A percentile compares a stretch with the other conserved stretches of the same genome.
Conservation (phyloP, 805 yeast species). For the Candida glaebosa region DNA sequence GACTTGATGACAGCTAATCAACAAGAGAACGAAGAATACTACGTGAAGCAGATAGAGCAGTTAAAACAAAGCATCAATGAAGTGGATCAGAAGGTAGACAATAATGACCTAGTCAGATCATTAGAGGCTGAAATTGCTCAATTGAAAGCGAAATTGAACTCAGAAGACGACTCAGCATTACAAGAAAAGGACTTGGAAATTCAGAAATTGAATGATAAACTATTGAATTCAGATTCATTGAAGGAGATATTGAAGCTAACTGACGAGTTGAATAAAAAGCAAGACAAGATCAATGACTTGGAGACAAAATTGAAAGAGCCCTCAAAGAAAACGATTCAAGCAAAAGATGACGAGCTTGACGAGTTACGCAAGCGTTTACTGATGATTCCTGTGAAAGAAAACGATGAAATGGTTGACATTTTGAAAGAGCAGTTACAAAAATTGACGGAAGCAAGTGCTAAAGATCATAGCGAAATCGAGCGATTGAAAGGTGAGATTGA, state of each 20-base stretch:
- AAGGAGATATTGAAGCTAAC: neutral
- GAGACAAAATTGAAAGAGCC: constrained; percentile 13
- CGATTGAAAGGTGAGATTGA: neutral
- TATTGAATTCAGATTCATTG: neutral
- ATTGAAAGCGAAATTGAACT: neutral
- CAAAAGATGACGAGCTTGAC: neutral
- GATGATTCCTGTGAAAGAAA: neutral
- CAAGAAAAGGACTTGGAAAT: neutral
- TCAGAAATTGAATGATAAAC: neutral
- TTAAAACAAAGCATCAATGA: constrained; percentile 12
- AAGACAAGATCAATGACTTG: constrained; percentile 12
- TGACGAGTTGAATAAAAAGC: constrained; percentile 9
- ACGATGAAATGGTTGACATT: neutral
- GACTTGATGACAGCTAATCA: constrained; percentile 54
- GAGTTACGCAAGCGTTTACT: too few species aligned
- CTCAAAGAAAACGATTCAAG: neutral
- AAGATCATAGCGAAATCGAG: neutral
- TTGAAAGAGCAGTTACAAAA: neutral
- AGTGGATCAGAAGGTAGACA: neutral
- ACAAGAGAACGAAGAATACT: constrained; percentile 50
- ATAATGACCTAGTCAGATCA: neutral
- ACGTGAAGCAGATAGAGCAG: constrained; percentile 43
- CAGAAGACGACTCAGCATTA: neutral
- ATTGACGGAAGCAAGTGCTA: neutral
- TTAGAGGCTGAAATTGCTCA: neutral